A percentile compares a stretch with the other conserved stretches of the same genome.
phyloP scores from a whole-genome alignment of 139 green algal species.

The Chlorella sp. region DNA sequence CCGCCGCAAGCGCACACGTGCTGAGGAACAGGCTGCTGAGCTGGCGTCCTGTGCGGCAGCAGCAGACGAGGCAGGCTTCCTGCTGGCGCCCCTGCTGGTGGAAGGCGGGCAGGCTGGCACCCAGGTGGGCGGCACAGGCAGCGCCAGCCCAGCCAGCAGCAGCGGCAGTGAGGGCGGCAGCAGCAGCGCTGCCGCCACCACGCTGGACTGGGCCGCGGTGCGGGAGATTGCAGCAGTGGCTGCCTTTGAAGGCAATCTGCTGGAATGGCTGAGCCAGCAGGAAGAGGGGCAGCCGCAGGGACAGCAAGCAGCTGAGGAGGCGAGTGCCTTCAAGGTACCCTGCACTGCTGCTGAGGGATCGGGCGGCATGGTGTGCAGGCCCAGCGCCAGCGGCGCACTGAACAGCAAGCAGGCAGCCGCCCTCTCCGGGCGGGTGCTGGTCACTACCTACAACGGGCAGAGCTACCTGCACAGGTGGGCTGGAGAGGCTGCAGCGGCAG shows the following conservation, averaged over 20 bases:
- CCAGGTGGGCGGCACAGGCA: background rate
- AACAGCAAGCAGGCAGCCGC: background rate
- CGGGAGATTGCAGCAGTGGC: background rate
- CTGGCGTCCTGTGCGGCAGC: background rate
- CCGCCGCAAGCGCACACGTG: background rate
- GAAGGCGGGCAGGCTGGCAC: background rate
- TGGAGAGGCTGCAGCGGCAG: no score
- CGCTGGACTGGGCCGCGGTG: background rate
- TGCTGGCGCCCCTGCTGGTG: constrained; percentile 16
- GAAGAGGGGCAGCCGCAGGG: background rate
- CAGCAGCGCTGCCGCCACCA: background rate
- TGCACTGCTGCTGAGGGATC: no score
- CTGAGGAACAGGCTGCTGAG: background rate
- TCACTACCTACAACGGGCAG: constrained; percentile 37
- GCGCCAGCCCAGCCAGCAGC: background rate
- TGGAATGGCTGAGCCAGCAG: constrained; percentile 8
- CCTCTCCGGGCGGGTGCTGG: constrained; percentile 14
- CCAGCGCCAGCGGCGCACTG: background rate
- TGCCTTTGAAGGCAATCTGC: background rate
- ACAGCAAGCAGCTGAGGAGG: background rate
- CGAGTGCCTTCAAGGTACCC: no score
- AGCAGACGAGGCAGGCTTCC: constrained; percentile 21
- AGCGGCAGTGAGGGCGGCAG: no score
- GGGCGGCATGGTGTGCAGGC: no score
- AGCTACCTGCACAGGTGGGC: constrained; percentile 28